Percentiles rank a stretch among this genome's conserved stretches.
These are phyloP conservation scores for Coemansia sp. DNA, from an alignment of 192 early-diverging fungal genomes.

Conservation along the genomic window DNA sequence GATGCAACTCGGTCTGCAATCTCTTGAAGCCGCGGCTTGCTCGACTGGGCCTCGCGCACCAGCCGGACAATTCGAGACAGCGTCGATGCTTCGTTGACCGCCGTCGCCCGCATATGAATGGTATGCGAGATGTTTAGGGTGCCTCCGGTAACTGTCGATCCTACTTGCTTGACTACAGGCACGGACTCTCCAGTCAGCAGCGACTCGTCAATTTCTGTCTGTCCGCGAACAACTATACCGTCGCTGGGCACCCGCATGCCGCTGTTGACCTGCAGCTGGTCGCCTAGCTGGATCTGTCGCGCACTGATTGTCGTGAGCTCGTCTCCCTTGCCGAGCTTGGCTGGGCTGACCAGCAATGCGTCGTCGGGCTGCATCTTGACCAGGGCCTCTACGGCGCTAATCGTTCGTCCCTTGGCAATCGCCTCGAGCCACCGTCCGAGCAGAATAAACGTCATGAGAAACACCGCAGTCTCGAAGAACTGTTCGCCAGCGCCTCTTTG, in stretches of 20 bases:
- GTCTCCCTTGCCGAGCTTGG: constrained; percentile 14
- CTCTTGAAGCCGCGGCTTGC: constrained; percentile 91
- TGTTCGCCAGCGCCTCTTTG: constrained; percentile 63
- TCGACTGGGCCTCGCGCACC: constrained; percentile 90
- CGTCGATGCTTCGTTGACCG: constrained; percentile 85
- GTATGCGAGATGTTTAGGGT: constrained; percentile 85
- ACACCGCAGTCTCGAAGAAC: constrained; percentile 92
- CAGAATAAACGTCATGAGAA: constrained; percentile 89
- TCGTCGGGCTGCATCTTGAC: constrained; percentile 58
- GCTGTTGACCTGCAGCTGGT: constrained; percentile 56
- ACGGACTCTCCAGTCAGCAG: constrained; percentile 91
- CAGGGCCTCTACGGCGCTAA: constrained; percentile 75
- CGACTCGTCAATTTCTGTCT: constrained; percentile 79
- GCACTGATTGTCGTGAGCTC: constrained; percentile 30
- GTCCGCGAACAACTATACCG: constrained; percentile 43
- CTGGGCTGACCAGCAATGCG: constrained; percentile 30
- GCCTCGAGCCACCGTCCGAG: constrained; percentile 92
- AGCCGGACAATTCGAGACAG: constrained; percentile 88
- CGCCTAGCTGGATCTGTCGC: constrained; percentile 47
- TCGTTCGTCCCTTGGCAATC: constrained; percentile 85
- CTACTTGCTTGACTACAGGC: constrained; percentile 71
- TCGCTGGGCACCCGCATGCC: constrained; percentile 66
- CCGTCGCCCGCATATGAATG: constrained; percentile 77
- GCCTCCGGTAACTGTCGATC: constrained; percentile 81
- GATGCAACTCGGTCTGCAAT: constrained; percentile 85